Evolutionary conservation across 2,329 filamentous ascomycete genomes (phyloP).

Genomic region (Fusarium temperatum): DNA sequence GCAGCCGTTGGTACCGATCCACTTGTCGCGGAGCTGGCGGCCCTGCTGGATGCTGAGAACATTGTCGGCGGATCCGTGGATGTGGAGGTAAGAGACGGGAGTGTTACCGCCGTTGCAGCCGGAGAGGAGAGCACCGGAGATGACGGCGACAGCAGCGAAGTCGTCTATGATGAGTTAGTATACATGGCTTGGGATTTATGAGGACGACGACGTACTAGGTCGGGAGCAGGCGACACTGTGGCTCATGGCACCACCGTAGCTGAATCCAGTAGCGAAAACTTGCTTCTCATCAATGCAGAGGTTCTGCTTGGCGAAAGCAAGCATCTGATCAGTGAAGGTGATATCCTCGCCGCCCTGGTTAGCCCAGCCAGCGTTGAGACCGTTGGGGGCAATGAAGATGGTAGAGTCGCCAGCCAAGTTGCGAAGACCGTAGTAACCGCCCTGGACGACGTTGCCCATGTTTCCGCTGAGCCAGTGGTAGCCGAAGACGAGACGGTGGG

Average conservation of each 20-base stretch:
- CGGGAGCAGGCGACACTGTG: conserved; percentile 54
- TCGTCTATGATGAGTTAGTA: background rate
- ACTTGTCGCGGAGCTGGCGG: conserved; percentile 50
- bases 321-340: conserved; percentile 51
- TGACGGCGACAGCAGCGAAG: conserved; percentile 52
- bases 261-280: conserved; percentile 56
- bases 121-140: conserved; percentile 46
- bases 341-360: conserved; percentile 54
- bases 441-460: conserved; percentile 49
- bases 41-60: conserved; percentile 49
- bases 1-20: conserved; percentile 51
- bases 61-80: conserved; percentile 51
- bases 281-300: conserved; percentile 54
- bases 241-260: conserved; percentile 55
- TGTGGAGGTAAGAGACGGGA: conserved; percentile 51
- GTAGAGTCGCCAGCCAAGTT: conserved; percentile 48
- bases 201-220: conserved; percentile 25
- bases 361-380: conserved; percentile 53
- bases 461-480: conserved; percentile 53
- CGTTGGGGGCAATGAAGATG: conserved; percentile 56
- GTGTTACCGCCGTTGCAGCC: conserved; percentile 50
- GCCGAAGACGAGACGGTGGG: conserved; percentile 44
- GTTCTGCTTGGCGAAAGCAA: conserved; percentile 48
- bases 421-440: conserved; percentile 53
- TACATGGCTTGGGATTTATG: fast-evolving